A percentile compares a stretch with the other conserved stretches of the same genome.
phyloP scores from a whole-genome alignment of 306 rosid species.

The Benincasa hispida region DNA sequence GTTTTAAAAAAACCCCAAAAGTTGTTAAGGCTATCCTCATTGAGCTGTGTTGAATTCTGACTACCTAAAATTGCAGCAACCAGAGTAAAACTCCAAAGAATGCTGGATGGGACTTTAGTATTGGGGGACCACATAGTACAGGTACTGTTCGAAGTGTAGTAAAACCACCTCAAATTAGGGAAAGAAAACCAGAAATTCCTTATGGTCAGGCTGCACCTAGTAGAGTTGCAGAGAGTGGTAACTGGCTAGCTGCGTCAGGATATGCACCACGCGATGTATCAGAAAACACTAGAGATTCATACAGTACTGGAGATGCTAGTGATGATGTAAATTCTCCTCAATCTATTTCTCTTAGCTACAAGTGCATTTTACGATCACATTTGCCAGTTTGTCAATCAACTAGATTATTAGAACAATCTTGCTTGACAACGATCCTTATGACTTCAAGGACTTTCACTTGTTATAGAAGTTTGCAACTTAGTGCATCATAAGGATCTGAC shows the following conservation, averaged over 20 bases:
- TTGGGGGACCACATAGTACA: constrained; percentile 65
- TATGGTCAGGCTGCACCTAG: constrained; percentile 36
- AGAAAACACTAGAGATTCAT: constrained; percentile 20
- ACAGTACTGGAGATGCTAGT: constrained; percentile 24
- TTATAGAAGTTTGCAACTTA: background rate
- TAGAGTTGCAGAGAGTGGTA: constrained; percentile 45
- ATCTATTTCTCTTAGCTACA: background rate
- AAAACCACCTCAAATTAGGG: constrained; percentile 87
- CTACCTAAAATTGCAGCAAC: constrained; percentile 44
- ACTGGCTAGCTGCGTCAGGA: constrained; percentile 33
- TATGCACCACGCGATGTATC: constrained; percentile 26
- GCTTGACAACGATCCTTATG: background rate
- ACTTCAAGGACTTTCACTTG: background rate
- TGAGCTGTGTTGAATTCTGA: constrained; percentile 22
- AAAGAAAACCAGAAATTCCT: constrained; percentile 47
- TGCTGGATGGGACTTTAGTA: constrained; percentile 97
- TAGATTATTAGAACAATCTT: background rate
- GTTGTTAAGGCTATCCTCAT: background rate
- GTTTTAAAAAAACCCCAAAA: background rate
- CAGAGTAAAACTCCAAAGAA: constrained; percentile 59
- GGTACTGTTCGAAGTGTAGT: constrained; percentile 69
- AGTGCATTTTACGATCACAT: background rate
- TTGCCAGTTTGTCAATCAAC: background rate
- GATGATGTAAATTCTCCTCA: constrained; percentile 58
- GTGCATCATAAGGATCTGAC: background rate